These are phyloP conservation scores for Dipodascopsis uninucleata DNA, from an alignment of 805 yeast genomes.

Conservation along the genomic window DNA sequence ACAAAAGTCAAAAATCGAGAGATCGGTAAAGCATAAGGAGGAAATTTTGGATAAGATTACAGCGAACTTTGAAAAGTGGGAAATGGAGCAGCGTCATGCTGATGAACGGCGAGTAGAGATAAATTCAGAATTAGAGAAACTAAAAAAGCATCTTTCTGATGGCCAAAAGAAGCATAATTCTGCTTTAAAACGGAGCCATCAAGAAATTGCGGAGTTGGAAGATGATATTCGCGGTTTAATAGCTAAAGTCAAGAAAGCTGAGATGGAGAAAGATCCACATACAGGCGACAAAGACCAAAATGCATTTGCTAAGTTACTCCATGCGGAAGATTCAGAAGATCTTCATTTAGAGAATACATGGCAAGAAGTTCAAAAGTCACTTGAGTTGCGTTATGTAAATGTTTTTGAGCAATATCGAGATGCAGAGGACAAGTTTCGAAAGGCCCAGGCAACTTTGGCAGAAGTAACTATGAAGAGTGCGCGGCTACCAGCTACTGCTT, in stretches of 20 bases:
- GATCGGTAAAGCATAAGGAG: conserved; percentile 14
- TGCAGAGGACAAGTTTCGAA: conserved; percentile 27
- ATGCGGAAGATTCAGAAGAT: conserved; percentile 30
- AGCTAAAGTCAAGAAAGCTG: conserved; percentile 17
- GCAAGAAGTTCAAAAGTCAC: conserved; percentile 36
- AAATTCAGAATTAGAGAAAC: background rate
- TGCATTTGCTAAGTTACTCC: conserved; percentile 28
- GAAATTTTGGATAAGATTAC: conserved; percentile 25
- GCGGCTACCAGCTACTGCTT: conserved; percentile 26
- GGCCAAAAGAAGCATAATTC: conserved; percentile 9
- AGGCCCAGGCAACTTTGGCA: conserved; percentile 17
- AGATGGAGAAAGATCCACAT: conserved; percentile 16
- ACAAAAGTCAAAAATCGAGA: conserved; percentile 35
- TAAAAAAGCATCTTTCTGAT: conserved; percentile 2
- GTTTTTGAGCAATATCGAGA: conserved; percentile 36
- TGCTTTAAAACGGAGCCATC: conserved; percentile 15
- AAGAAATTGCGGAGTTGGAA: conserved; percentile 17
- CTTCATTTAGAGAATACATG: conserved; percentile 35
- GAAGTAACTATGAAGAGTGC: conserved; percentile 18
- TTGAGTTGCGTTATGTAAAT: conserved; percentile 38
- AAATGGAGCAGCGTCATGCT: conserved; percentile 24
- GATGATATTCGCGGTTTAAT: conserved; percentile 18
- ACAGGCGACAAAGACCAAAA: conserved; percentile 26
- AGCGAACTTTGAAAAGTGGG: conserved; percentile 31
- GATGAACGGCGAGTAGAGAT: conserved; percentile 6